These are phyloP conservation scores for Boletus fagicola DNA, from an alignment of 768 basidiomycete species.

Conservation along the genomic window DNA sequence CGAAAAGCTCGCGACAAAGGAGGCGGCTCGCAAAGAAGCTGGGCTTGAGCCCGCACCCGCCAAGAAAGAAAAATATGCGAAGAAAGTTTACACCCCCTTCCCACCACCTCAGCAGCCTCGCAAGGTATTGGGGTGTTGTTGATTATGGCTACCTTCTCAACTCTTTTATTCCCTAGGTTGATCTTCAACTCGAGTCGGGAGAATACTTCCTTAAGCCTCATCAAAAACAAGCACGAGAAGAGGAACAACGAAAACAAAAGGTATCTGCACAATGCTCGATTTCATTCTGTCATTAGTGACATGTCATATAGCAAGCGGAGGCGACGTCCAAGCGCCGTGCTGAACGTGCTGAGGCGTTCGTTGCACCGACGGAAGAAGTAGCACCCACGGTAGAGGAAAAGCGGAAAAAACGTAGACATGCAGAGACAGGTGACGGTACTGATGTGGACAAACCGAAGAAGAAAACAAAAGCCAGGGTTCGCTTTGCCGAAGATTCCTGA, in stretches of 20 bases:
- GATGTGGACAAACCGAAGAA: slow-evolving; percentile 41
- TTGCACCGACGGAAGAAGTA: slow-evolving; percentile 79
- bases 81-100: slow-evolving; percentile 98
- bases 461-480: slow-evolving; percentile 32
- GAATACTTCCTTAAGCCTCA: slow-evolving; percentile 96
- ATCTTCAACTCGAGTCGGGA: slow-evolving; percentile 92
- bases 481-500: slow-evolving; percentile 16
- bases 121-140: slow-evolving; percentile 54
- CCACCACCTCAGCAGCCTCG: slow-evolving; percentile 92
- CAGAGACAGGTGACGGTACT: slow-evolving; percentile 38
- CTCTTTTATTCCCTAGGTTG: slow-evolving; percentile 51
- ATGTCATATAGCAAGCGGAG: slow-evolving; percentile 66
- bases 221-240: slow-evolving; percentile 79
- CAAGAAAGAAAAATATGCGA: slow-evolving; percentile 54
- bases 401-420: slow-evolving; percentile 52
- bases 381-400: slow-evolving; percentile 79
- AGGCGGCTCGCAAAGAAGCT: slow-evolving; percentile 64
- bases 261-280: neutral
- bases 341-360: slow-evolving; percentile 82
- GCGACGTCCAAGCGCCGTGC: slow-evolving; percentile 66
- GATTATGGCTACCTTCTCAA: slow-evolving; percentile 6
- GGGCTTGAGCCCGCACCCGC: slow-evolving; percentile 46
- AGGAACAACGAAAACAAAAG: slow-evolving; percentile 72
- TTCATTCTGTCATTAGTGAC: neutral
- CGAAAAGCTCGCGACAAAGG: slow-evolving; percentile 57